Base-by-base conservation (phyloP, 148 eudicot genomes). In the Selenicereus undatus region DNA sequence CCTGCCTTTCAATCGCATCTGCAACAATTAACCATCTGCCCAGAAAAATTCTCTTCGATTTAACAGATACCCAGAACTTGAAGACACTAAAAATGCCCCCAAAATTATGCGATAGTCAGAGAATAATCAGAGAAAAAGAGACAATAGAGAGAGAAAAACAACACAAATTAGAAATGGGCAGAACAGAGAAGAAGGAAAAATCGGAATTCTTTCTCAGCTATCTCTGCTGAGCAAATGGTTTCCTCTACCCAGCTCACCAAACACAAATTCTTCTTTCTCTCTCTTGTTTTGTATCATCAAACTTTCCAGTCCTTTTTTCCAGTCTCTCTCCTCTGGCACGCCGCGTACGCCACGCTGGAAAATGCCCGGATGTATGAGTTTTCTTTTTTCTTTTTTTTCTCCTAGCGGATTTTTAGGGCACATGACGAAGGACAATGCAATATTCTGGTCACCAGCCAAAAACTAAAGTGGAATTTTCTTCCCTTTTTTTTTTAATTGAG, bases 281-380 rank as follows among this genome's bases (percentile, higher is more conserved):
- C 62, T 1, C 22, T 56, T 17, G 62, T 66, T 66, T 3, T 27
- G 18, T 27, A 27, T 66, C 13, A 11, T 66, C 11, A 66, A 26
- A 66, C 0, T 56, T 56, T 56, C 62, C 62, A 56, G 36, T 26
- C 1, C 22, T 11, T 66, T 66, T 66, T 27, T 12, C 26, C 26
- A 3, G 24, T 66, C 22, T 26, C 7, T 66, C 30, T 18, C 36
- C 71, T 26, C 75, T 32, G 83, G 74, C 78, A 75, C 83, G 78
- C 74, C 50, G 75, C 36, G 26, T 79, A 79, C 21, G 36, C 78
- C 85, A 85, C 79, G 88, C 77, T 78, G 85, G 85, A 85, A 73
- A 68, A 81, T n/a, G 81, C 79, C 35, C 35, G 82, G 76, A 79
- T 72, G 30, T 83, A 82, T 80, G 29, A 20, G 22, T 48, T 6